phyloP scores from a whole-genome alignment of 345 rosid genomes.

The Syzygium aromaticum region DNA sequence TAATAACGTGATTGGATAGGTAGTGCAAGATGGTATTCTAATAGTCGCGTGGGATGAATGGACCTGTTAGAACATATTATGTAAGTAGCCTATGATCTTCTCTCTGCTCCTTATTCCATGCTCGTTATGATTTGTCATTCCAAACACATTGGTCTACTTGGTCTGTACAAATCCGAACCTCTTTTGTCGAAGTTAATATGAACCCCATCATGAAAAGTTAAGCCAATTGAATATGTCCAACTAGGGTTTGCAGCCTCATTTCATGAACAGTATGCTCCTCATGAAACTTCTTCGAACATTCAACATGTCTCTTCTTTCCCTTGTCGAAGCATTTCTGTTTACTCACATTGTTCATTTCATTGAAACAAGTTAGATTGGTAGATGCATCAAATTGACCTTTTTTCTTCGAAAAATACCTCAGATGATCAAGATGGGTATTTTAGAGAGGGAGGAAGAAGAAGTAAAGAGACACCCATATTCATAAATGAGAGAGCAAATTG shows the following conservation, averaged over 20 bases:
- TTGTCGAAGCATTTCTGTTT: neutral
- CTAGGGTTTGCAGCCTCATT: neutral
- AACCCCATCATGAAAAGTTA: neutral
- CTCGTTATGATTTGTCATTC: neutral
- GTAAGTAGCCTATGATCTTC: neutral
- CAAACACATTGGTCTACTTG: neutral
- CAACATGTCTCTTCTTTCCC: neutral
- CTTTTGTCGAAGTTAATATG: neutral
- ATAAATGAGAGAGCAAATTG: neutral
- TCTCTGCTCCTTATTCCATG: neutral
- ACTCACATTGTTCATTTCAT: neutral
- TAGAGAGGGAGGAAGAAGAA: neutral
- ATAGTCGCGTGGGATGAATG: neutral
- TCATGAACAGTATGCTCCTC: neutral
- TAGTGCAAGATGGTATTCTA: neutral
- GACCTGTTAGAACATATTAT: neutral
- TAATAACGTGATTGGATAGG: neutral
- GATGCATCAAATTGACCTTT: neutral
- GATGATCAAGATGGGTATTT: neutral
- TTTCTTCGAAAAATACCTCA: neutral
- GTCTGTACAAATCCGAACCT: neutral
- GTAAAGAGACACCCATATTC: neutral
- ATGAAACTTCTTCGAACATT: neutral
- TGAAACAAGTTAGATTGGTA: neutral
- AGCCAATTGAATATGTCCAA: neutral